A percentile compares a stretch with the other conserved stretches of the same genome.
These are phyloP conservation scores for Neonectria punicea DNA, from an alignment of 2,329 filamentous ascomycete genomes.

Conservation along the genomic window DNA sequence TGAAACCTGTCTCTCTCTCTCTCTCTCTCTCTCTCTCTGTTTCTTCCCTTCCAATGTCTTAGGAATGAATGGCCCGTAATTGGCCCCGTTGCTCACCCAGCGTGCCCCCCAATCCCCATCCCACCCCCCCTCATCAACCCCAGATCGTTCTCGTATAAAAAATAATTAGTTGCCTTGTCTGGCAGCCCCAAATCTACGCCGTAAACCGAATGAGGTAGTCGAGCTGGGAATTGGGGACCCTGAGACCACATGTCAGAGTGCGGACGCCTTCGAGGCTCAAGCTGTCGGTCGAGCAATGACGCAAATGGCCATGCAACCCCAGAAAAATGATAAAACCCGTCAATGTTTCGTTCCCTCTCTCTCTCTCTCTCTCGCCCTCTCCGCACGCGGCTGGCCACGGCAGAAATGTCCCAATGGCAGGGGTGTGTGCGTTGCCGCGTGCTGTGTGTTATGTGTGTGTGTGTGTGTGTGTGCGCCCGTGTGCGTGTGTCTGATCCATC, in stretches of 20 bases:
- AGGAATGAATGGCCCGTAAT: slow-evolving; percentile 34
- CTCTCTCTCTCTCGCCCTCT: neutral
- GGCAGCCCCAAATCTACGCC: slow-evolving; percentile 26
- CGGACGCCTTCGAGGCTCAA: slow-evolving; percentile 20
- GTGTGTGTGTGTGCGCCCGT: slow-evolving; percentile 1
- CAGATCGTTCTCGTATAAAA: slow-evolving; percentile 31
- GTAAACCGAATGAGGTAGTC: slow-evolving; percentile 31
- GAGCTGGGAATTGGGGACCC: slow-evolving; percentile 6
- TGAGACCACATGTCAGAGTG: slow-evolving; percentile 18
- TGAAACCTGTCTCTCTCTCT: neutral
- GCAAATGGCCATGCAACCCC: slow-evolving; percentile 20
- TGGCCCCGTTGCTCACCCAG: slow-evolving; percentile 26
- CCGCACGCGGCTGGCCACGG: slow-evolving; percentile 31
- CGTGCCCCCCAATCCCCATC: slow-evolving; percentile 26
- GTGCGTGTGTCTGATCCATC: slow-evolving; percentile 4
- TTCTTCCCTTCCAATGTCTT: neutral
- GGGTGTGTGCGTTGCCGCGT: slow-evolving; percentile 6
- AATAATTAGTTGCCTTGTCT: slow-evolving; percentile 9
- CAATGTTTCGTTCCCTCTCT: neutral
- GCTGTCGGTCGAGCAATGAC: slow-evolving; percentile 13
- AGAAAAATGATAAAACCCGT: neutral
- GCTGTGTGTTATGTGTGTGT: neutral
- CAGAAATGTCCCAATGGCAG: slow-evolving; percentile 12
- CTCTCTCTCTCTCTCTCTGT: neutral
- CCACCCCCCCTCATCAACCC: slow-evolving; percentile 28